phyloP scores from a whole-genome alignment of 2,329 filamentous ascomycete genomes.

The Neofusicoccum umdonicola region DNA sequence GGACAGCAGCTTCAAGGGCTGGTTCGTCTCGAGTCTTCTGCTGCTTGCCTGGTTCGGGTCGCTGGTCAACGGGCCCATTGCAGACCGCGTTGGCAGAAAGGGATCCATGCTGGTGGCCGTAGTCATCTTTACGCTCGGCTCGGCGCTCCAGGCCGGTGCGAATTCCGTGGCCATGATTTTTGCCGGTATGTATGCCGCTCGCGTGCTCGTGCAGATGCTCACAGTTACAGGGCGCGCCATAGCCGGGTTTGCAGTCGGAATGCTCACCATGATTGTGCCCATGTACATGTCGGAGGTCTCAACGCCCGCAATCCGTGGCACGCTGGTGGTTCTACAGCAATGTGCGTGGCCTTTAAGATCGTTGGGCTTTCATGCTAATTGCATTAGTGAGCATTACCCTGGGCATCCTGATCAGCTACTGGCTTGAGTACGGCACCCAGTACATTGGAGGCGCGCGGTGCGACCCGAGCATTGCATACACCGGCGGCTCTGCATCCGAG shows the following conservation, averaged over 20 bases:
- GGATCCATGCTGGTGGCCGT: constrained; percentile 1
- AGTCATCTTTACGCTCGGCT: not conserved
- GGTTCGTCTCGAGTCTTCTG: constrained; percentile 4
- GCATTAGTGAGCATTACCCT: constrained; percentile 45
- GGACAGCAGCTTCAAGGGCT: constrained; percentile 6
- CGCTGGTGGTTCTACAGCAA: constrained; percentile 56
- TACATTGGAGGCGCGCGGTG: constrained; percentile 32
- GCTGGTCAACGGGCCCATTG: not conserved
- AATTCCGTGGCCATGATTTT: not conserved
- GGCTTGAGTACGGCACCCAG: constrained; percentile 41
- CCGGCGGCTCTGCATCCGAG: constrained; percentile 39
- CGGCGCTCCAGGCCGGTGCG: not conserved
- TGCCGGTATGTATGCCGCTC: constrained; percentile 38
- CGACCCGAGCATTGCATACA: constrained; percentile 48
- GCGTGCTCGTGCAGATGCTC: constrained; percentile 49
- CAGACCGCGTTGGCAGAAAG: not conserved
- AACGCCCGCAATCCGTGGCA: not conserved
- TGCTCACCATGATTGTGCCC: constrained; percentile 56
- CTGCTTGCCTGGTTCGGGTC: not conserved
- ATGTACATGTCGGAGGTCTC: constrained; percentile 31
- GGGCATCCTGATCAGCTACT: constrained; percentile 62
- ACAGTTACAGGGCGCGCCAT: constrained; percentile 61
- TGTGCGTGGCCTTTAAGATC: constrained; percentile 32
- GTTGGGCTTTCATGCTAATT: not conserved
- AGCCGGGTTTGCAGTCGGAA: constrained; percentile 64